Base-by-base conservation (phyloP, 2,329 filamentous ascomycete species). In the Lachnellula cervina region DNA sequence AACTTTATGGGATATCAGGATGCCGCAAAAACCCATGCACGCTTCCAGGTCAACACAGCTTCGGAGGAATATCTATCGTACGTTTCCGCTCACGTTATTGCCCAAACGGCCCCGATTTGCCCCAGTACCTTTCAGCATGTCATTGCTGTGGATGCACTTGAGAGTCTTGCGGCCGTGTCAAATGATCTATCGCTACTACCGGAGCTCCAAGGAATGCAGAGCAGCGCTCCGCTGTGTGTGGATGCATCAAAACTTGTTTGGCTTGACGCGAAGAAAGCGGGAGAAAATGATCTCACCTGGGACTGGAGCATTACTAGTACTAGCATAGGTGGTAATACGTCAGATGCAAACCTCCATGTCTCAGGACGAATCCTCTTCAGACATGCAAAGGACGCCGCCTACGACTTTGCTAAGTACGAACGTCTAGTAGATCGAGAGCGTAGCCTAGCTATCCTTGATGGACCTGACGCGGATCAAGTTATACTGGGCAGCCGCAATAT, bases 11-110 rank as follows among this genome's bases (percentile, higher is more conserved):
- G 54, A 32, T 63, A 57, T 47, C 51, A 55, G 35, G 60, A 61
- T 38, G 19, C 28, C 13, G 44, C 52, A 13, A 44, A 57, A 43
- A 43, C 37, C 2, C 34, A 16, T 28, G 55, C 49, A 6, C 34
- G 56, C 3, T 63, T 63, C 58, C 51, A 54, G 14, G 44, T 63
- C 51, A 61, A 62, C 32, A 62, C 61, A 8, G 14, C 8, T n/a
- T 43, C 38, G 13, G 43, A 60, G 4, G 52, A 49, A 17, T 63
- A 56, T 32, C 16, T 57, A 16, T 21, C 21, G 8, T 46, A 43
- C 9, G 17, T 61, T n/a, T 38, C 42, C 7, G 52, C 48, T 25
- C 60, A 63, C 46, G 25, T 59, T 13, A 51, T 58, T 44, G 58
- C 50, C 6, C 38, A 59, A 23, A 57, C 58, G n/a, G 60, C 60